Evolutionary conservation across 257 asterid genomes (phyloP).

Genomic region (Forsythia viridissima): DNA sequence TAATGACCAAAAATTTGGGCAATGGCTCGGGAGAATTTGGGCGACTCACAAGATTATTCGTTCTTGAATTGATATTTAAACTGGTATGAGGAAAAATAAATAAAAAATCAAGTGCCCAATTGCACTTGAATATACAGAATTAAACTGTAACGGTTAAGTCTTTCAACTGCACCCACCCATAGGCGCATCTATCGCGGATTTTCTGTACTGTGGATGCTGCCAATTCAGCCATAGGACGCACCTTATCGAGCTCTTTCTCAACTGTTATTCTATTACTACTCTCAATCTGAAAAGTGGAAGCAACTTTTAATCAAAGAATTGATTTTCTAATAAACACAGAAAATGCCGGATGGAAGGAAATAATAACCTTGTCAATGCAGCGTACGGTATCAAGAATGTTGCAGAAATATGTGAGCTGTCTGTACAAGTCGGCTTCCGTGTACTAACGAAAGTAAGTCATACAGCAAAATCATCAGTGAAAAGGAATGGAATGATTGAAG

Average conservation of each 20-base stretch:
- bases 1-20: too few relatives aligned
- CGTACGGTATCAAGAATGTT: slow-evolving; percentile 69
- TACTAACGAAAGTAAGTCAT: slow-evolving; percentile 44
- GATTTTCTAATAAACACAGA: background rate
- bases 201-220: slow-evolving; percentile 71
- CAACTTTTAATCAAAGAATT: background rate
- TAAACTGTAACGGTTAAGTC: slow-evolving; percentile 56
- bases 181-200: slow-evolving; percentile 75
- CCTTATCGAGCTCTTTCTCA: slow-evolving; percentile 63
- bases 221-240: slow-evolving; percentile 62
- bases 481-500: background rate
- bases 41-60: too few relatives aligned
- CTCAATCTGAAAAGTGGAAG: slow-evolving; percentile 54
- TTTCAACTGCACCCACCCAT: slow-evolving; percentile 80
- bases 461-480: background rate
- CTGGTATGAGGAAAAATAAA: background rate
- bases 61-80: too few relatives aligned
- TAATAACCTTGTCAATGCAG: slow-evolving; percentile 71
- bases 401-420: slow-evolving; percentile 84
- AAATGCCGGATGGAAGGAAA: background rate
- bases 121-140: background rate
- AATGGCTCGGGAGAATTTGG: too few relatives aligned
- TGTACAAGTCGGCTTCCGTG: slow-evolving; percentile 86
- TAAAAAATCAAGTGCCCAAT: background rate
- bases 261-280: slow-evolving; percentile 44